A percentile compares a stretch with the other conserved stretches of the same genome.
These are phyloP conservation scores for Hondaea fermentalgiana DNA, from an alignment of 108 stramenopile species.

Conservation along the genomic window DNA sequence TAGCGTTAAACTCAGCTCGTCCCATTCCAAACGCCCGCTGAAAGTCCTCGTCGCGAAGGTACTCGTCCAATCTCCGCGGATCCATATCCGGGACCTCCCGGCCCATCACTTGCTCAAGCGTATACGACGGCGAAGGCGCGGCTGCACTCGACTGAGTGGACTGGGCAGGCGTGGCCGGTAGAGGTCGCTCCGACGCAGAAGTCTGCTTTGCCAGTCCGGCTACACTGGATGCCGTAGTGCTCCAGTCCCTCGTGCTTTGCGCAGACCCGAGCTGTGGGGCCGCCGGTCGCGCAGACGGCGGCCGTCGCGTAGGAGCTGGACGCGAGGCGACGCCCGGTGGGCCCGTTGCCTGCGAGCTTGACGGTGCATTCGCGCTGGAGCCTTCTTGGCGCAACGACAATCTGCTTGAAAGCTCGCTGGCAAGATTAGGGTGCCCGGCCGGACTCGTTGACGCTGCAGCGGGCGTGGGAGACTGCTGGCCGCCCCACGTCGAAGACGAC, in stretches of 20 bases:
- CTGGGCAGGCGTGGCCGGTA: too few relatives aligned
- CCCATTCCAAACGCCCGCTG: conserved; percentile 16
- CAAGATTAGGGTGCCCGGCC: neutral
- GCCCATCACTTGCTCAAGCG: neutral
- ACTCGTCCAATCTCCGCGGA: neutral
- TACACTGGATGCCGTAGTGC: too few relatives aligned
- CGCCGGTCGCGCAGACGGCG: too few relatives aligned
- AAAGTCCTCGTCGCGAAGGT: conserved; percentile 24
- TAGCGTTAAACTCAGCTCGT: neutral
- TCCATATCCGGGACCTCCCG: conserved; percentile 6
- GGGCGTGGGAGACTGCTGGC: neutral
- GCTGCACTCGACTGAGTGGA: neutral
- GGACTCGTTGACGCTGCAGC: neutral
- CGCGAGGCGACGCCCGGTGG: too few relatives aligned
- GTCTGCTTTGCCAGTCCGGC: too few relatives aligned
- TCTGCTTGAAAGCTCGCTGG: neutral
- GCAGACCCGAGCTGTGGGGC: too few relatives aligned
- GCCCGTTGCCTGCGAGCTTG: too few relatives aligned
- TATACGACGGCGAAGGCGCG: neutral
- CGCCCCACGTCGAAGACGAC: too few relatives aligned
- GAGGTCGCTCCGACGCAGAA: too few relatives aligned
- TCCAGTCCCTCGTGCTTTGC: too few relatives aligned
- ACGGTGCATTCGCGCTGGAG: neutral
- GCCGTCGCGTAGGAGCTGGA: too few relatives aligned
- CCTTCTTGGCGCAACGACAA: neutral